Base-by-base conservation (phyloP, 2,329 filamentous ascomycete species). In the Phoma sp. region DNA sequence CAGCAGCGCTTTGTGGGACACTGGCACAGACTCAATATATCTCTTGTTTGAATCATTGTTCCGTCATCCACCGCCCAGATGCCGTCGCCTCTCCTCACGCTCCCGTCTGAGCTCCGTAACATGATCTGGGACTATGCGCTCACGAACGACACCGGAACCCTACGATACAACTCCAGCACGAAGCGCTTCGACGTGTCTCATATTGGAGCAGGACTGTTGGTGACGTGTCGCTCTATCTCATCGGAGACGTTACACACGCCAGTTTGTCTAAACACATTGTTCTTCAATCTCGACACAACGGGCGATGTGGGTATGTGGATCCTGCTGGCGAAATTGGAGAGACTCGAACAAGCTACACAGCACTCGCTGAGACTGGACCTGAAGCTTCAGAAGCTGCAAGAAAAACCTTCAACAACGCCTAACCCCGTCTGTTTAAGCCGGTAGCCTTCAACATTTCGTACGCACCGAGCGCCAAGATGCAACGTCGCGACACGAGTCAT, bases 171-270 rank as follows among this genome's bases (percentile, higher is more conserved):
- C 10, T 1, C 40, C 0, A n/a, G 10, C 2, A 40, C 29, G 8
- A 51, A 40, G 15, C 58, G 58, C 4, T 64, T 67, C 40, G 51
- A 63, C 13, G 41, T 58, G 2, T 46, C 45, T 7, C 2, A 24
- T 0, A 66, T 65, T 21, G 63, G 58, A 2, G 53, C 58, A 3
- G 60, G 61, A 0, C 47, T 69, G 7, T 13, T 61, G 13, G 50
- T 48, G 3, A 58, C 55, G 1, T 68, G 62, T 43, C 61, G 60
- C 32, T 54, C 43, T 3, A 39, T 61, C 1, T 56, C 53, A 13
- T 13, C 46, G 9, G 59, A 67, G 31, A 67, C 62, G 6, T 45
- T 31, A 9, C 54, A 58, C 29, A 19, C 62, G 15, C 57, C 51
- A 7, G 3, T 65, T 2, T 54, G 38, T 25, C n/a, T 60, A 7